Conservation (phyloP, 2,329 filamentous ascomycete genomes). For the Apiospora rasikravindrae region DNA sequence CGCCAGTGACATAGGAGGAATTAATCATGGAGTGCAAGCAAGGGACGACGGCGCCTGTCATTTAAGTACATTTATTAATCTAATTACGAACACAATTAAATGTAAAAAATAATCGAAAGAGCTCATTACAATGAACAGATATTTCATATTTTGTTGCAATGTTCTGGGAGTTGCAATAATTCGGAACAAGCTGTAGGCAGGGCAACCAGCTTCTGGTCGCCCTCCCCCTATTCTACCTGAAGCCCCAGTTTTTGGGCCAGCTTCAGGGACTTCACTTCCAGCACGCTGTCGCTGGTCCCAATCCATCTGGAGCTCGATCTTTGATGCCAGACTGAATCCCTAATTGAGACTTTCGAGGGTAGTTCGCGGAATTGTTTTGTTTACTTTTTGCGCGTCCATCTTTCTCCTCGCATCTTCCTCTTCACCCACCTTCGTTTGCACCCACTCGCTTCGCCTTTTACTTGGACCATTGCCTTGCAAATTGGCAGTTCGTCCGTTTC, state of each 20-base stretch:
- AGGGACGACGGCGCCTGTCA: not conserved
- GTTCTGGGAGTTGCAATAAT: not conserved
- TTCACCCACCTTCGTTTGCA: not conserved
- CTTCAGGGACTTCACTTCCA: not conserved
- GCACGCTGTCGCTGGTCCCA: not conserved
- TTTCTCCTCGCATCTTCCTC: not conserved
- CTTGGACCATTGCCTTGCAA: not conserved
- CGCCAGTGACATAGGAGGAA: constrained; percentile 19
- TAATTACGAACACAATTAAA: too few relatives aligned
- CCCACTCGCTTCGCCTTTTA: not conserved
- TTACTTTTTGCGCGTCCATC: not conserved
- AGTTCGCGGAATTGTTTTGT: not conserved
- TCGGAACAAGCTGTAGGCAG: not conserved
- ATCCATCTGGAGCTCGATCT: not conserved
- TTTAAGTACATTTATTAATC: too few relatives aligned
- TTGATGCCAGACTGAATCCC: not conserved
- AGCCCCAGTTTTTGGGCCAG: not conserved
- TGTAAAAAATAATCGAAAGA: not conserved
- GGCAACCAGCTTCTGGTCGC: not conserved
- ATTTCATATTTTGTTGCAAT: not conserved
- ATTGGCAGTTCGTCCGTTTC: not conserved
- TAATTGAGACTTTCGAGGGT: too few relatives aligned
- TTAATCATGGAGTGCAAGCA: too few relatives aligned
- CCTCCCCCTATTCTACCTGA: not conserved
- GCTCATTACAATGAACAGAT: not conserved